These are phyloP conservation scores for Hondaea fermentalgiana DNA, from an alignment of 108 stramenopile genomes.

Conservation along the genomic window DNA sequence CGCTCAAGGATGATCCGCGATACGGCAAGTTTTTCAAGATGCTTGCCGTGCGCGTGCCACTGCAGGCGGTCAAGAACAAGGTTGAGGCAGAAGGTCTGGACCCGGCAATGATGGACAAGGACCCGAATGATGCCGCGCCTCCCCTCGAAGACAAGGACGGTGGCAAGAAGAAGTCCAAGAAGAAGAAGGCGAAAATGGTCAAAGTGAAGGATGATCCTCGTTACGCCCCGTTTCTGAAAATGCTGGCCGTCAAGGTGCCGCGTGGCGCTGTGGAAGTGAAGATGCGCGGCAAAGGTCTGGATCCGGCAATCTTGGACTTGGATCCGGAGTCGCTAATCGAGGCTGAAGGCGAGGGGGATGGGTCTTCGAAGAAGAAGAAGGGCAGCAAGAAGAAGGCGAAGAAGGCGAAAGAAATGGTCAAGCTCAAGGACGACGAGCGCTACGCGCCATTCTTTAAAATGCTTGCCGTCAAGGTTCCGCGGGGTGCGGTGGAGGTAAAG, in stretches of 20 bases:
- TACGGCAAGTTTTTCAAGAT: background rate
- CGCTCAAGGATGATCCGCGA: background rate
- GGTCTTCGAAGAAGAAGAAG: background rate
- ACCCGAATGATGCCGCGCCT: background rate
- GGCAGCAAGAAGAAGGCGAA: background rate
- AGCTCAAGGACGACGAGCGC: constrained; percentile 3
- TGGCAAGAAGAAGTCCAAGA: background rate
- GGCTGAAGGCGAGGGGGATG: background rate
- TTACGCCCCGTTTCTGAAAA: background rate
- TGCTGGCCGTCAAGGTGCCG: background rate
- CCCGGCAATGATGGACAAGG: background rate
- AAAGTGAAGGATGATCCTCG: background rate
- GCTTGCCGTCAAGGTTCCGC: constrained; percentile 8
- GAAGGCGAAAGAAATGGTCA: background rate
- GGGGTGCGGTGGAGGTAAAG: background rate
- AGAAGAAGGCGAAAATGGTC: background rate
- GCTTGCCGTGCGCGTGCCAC: background rate
- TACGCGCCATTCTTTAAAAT: background rate
- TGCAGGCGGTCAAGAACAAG: background rate
- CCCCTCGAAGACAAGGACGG: background rate
- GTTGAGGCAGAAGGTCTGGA: background rate
- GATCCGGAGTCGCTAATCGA: background rate
- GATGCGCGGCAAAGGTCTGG: background rate
- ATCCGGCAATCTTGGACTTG: background rate
- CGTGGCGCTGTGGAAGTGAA: background rate